Evolutionary conservation across 495 filamentous ascomycete species (phyloP).

Genomic region (Lasiosphaeria ovina): DNA sequence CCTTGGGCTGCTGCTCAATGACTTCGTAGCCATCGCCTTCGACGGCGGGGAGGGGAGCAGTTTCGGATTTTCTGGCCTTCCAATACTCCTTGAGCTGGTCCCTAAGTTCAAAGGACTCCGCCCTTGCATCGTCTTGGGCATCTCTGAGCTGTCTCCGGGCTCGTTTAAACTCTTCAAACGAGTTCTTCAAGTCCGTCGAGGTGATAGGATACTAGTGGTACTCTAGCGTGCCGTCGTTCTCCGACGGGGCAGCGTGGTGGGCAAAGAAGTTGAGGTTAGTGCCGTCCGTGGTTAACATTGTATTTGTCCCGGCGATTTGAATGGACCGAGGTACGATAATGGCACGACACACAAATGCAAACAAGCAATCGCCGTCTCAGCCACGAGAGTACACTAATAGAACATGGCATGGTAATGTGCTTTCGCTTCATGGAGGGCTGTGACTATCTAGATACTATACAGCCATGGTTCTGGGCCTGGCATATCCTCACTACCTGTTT

Average conservation of each 20-base stretch:
- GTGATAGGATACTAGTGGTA: constrained; percentile 29
- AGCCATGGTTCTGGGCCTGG: no score
- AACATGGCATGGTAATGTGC: no score
- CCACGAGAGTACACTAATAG: no score
- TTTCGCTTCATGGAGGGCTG: no score
- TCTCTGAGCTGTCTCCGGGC: constrained; percentile 18
- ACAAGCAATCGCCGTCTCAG: no score
- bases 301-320: no score
- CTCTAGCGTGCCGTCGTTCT: constrained; percentile 21
- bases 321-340: no score
- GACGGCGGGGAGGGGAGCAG: neutral
- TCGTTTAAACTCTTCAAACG: constrained; percentile 20
- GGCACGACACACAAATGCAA: no score
- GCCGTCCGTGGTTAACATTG: constrained; percentile 33
- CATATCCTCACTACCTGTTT: no score
- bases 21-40: neutral
- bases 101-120: neutral
- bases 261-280: constrained; percentile 27
- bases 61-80: neutral
- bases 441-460: no score
- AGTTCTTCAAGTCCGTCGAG: constrained; percentile 21
- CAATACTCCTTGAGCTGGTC: neutral
- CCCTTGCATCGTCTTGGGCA: constrained; percentile 15
- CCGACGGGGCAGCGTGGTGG: constrained; percentile 23
- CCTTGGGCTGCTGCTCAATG: neutral